Percentiles rank a stretch among this genome's conserved stretches.
phyloP scores from a whole-genome alignment of 2,329 filamentous ascomycete genomes.

The Phialophora expanda region DNA sequence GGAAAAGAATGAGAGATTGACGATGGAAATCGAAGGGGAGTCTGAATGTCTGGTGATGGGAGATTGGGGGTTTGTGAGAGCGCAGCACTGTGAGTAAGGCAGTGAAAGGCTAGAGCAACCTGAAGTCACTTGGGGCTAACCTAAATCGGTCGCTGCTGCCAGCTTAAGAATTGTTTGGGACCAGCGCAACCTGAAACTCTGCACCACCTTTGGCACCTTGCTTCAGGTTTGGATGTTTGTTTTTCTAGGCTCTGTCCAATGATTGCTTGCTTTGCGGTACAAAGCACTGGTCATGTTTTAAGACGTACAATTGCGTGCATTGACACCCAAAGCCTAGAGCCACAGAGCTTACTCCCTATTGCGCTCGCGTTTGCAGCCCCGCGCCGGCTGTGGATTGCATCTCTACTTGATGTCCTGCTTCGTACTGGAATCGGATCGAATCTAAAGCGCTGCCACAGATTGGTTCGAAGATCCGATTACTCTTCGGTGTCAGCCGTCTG shows the following conservation, averaged over 20 bases:
- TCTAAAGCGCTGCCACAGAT: not conserved
- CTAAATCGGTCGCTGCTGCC: slow-evolving; percentile 1
- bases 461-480: not conserved
- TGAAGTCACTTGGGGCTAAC: slow-evolving; percentile 14
- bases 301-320: not conserved
- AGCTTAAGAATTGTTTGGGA: slow-evolving; percentile 1
- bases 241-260: not conserved
- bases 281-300: not conserved
- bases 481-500: not conserved
- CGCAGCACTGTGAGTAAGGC: slow-evolving; percentile 18
- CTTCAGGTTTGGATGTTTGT: slow-evolving; percentile 1
- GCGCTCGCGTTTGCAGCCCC: not conserved
- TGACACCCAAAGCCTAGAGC: not conserved
- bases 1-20: slow-evolving; percentile 27
- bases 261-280: not conserved
- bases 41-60: slow-evolving; percentile 32
- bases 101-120: slow-evolving; percentile 7
- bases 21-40: slow-evolving; percentile 38
- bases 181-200: slow-evolving; percentile 13
- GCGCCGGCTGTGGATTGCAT: not conserved
- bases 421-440: not conserved
- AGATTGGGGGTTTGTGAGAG: slow-evolving; percentile 23
- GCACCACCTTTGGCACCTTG: slow-evolving; percentile 3
- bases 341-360: not conserved
- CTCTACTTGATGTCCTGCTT: not conserved